Base-by-base conservation (phyloP, 371 early-diverging fungal genomes). In the Dichotomocladium elegans region DNA sequence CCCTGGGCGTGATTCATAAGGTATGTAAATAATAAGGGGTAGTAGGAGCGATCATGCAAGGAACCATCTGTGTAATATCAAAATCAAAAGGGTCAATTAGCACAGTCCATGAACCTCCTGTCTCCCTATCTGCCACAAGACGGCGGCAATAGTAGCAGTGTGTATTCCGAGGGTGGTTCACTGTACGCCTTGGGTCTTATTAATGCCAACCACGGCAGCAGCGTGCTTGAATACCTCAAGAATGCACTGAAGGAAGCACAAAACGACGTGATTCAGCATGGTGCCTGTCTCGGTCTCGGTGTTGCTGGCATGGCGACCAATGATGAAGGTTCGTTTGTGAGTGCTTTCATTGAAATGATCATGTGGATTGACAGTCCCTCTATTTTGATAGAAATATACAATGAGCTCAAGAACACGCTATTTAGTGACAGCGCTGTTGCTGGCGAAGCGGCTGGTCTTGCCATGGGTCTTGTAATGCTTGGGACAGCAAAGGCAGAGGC, bases 1-100 rank as follows among this genome's bases (percentile, higher is more conserved):
- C 93, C n/a, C 77, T 99, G 51, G 99, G 99, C 57, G 98, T 99
- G 19, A 98, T 99, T 54, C 99, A 99, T 79, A 92, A 90, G 74
- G 83, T 82, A 60, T 53, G 55, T 47, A 51, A 41, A 41, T 5
- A 15, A 29, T 28, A 11, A 25, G 25, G 1, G 12, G 14, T 19
- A n/a, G n/a, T n/a, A n/a, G n/a, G n/a, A n/a, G n/a, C n/a, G 15
- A 3, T 37, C 37, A 4, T 37, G 1, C 5, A 7, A n/a, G n/a
- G n/a, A n/a, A 37, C 37, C 4, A 15, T 3, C 1, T 15, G n/a
- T 24, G n/a, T 22, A 25, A 7, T 21, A 31, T 21, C 25, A 8
- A 17, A 11, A 3, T 17, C 22, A 29, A n/a, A 41, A 84, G 82
- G 98, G 98, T 19, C 95, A 98, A 67, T 73, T 94, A 40, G 78